Evolutionary conservation across 202 grass and related monocot genomes (phyloP).

Genomic region (Setaria viridis): DNA sequence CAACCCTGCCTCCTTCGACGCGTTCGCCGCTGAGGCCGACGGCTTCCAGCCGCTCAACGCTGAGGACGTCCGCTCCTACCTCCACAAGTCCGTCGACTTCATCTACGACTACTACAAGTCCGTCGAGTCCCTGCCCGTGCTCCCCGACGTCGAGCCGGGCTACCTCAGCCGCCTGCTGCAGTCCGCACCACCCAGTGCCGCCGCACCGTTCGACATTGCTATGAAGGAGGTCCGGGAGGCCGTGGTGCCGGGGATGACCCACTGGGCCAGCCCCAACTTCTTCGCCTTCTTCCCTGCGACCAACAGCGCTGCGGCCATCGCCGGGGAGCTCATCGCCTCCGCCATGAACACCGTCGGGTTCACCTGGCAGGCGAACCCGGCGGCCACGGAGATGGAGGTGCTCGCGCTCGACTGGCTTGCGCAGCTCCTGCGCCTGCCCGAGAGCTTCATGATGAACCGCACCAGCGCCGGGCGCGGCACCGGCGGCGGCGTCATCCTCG

Average conservation of each 20-base stretch:
- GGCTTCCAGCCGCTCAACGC: conserved; percentile 47
- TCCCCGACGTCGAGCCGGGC: conserved; percentile 46
- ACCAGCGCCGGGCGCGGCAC: neutral
- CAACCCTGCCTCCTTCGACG: conserved; percentile 51
- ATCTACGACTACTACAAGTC: conserved; percentile 56
- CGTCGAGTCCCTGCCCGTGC: conserved; percentile 45
- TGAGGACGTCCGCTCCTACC: conserved; percentile 40
- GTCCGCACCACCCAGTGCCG: neutral
- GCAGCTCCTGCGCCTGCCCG: conserved; percentile 48
- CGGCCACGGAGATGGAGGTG: conserved; percentile 52
- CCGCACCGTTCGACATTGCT: conserved; percentile 36
- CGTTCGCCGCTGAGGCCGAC: neutral
- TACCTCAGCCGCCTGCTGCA: conserved; percentile 36
- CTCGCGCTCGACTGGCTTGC: conserved; percentile 68
- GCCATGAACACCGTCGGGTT: conserved; percentile 46
- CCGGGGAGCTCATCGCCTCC: conserved; percentile 45
- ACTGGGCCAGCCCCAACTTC: conserved; percentile 72
- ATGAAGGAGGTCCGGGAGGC: conserved; percentile 24
- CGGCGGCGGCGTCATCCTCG: conserved; percentile 27
- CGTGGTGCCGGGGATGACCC: conserved; percentile 54
- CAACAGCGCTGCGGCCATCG: conserved; percentile 50
- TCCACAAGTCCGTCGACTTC: conserved; percentile 53
- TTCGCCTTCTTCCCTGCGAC: conserved; percentile 65
- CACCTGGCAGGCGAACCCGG: conserved; percentile 45
- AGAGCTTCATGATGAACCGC: conserved; percentile 46